These are phyloP conservation scores for Vigna hirtella DNA, from an alignment of 306 rosid species.

Conservation along the genomic window DNA sequence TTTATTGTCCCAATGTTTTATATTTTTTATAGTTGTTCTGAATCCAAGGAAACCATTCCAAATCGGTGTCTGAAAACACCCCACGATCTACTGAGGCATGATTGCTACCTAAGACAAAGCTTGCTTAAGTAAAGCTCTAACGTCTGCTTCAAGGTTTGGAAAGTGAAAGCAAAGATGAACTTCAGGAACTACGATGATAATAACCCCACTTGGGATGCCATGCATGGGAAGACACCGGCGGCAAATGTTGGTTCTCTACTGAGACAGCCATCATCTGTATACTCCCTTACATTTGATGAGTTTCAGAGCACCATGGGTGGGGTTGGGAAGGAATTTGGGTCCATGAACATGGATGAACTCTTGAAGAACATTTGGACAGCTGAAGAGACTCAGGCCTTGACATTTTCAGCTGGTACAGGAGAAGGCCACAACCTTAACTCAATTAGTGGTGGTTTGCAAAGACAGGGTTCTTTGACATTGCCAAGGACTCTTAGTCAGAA, in stretches of 20 bases:
- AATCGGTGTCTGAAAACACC: conserved; percentile 48
- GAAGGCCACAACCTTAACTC: conserved; percentile 21
- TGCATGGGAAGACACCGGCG: conserved; percentile 50
- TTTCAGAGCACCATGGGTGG: conserved; percentile 80
- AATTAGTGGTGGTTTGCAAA: conserved; percentile 67
- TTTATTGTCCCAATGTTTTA: neutral
- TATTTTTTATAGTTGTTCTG: conserved; percentile 40
- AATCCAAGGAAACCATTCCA: conserved; percentile 37
- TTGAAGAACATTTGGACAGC: conserved; percentile 90
- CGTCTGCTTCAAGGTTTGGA: conserved; percentile 45
- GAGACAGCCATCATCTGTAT: conserved; percentile 71
- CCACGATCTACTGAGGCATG: conserved; percentile 49
- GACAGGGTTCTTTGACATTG: conserved; percentile 88
- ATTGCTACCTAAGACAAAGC: conserved; percentile 49
- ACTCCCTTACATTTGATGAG: conserved; percentile 92
- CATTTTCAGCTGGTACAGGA: conserved; percentile 44
- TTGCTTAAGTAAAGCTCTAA: conserved; percentile 48
- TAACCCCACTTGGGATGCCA: conserved; percentile 52
- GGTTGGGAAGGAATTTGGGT: conserved; percentile 87
- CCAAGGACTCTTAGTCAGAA: conserved; percentile 93
- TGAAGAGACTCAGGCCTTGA: conserved; percentile 76
- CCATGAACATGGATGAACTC: conserved; percentile 99
- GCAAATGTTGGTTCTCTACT: conserved; percentile 49
- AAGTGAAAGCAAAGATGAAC: conserved; percentile 73
- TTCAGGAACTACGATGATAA: conserved; percentile 66